Evolutionary conservation across 805 yeast genomes (phyloP).

Genomic region (Starmerella floricola): DNA sequence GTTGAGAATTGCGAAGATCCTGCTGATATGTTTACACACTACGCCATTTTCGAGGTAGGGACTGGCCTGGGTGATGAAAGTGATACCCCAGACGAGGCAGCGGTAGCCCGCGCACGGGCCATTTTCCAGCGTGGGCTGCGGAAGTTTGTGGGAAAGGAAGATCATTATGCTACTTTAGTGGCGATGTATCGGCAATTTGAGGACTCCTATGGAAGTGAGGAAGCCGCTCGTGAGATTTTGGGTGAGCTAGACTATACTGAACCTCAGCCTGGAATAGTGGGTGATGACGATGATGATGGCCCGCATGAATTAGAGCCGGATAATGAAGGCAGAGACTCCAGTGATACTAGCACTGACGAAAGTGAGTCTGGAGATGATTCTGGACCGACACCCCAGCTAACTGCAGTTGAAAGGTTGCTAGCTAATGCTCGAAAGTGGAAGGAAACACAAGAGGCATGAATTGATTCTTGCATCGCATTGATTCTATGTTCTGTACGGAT

Average conservation of each 20-base stretch:
- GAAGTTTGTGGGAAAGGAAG: conserved; percentile 34
- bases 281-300: no score
- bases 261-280: no score
- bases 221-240: background rate
- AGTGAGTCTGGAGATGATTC: no score
- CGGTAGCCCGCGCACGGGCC: conserved; percentile 40
- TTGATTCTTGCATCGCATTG: no score
- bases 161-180: conserved; percentile 29
- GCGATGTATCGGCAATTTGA: conserved; percentile 61
- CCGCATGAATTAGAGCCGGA: no score
- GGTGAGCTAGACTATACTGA: no score
- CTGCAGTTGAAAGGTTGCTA: conserved; percentile 27
- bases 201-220: conserved; percentile 39
- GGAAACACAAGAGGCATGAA: background rate
- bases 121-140: conserved; percentile 46
- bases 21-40: conserved; percentile 45
- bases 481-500: no score
- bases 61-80: conserved; percentile 38
- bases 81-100: conserved; percentile 38
- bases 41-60: conserved; percentile 59
- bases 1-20: conserved; percentile 17
- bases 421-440: conserved; percentile 41
- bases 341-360: no score
- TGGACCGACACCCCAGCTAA: no score
- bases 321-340: no score